Conservation (phyloP, 2,329 filamentous ascomycete species). For the Ambrosiella xylebori region DNA sequence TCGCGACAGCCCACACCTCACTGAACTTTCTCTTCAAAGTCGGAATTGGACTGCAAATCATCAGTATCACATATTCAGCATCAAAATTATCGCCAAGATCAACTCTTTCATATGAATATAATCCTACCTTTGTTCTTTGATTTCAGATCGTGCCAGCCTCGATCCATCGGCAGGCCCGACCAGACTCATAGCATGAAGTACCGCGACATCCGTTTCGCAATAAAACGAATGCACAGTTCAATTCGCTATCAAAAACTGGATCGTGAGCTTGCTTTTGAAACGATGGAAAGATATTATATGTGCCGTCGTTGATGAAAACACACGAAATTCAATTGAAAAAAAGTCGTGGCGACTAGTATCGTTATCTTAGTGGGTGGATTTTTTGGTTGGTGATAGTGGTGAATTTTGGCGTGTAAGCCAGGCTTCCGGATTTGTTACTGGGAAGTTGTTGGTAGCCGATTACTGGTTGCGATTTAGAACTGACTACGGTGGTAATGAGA, state of each 20-base stretch:
- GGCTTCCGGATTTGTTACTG: conserved; percentile 9
- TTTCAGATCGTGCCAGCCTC: conserved; percentile 49
- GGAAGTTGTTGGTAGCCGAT: neutral
- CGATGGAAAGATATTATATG: conserved; percentile 8
- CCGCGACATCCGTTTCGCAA: conserved; percentile 52
- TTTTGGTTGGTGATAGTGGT: conserved; percentile 12
- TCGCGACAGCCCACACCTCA: conserved; percentile 63
- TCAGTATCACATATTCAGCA: conserved; percentile 30
- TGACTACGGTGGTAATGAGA: neutral
- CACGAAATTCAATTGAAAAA: conserved; percentile 9
- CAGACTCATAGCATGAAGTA: conserved; percentile 54
- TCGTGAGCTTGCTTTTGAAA: conserved; percentile 9
- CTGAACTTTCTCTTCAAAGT: conserved; percentile 77
- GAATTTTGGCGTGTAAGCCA: conserved; percentile 9
- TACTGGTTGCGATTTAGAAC: conserved; percentile 10
- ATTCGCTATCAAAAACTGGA: conserved; percentile 8
- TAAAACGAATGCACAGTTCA: conserved; percentile 35
- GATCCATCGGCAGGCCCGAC: conserved; percentile 48
- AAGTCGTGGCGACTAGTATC: conserved; percentile 1
- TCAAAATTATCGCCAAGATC: conserved; percentile 32
- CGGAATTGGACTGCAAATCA: conserved; percentile 45
- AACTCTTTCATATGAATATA: conserved; percentile 26
- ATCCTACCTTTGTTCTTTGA: conserved; percentile 43
- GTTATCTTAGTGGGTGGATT: neutral
- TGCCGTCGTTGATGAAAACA: conserved; percentile 11